Evolutionary conservation across 805 yeast genomes (phyloP), one percentile per base, ranked within the genome.

Genomic region (Ogataea corticis): DNA sequence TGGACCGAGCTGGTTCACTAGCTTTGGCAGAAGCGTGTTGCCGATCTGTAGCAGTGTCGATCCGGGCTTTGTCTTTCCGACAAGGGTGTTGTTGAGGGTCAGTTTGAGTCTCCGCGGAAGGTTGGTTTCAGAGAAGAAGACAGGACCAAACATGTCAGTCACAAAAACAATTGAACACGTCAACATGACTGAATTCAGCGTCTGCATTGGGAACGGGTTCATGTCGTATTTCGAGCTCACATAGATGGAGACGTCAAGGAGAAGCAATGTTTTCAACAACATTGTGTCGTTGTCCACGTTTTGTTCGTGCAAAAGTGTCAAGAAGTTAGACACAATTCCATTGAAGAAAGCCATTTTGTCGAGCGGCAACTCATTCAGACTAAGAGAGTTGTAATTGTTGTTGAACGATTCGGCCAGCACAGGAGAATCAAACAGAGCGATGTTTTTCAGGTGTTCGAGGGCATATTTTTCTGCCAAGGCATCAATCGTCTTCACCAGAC

Each of bases 31-130:
- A 9, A 65, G 28, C 17, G 46, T 55, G 45, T 64, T 61, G 13
- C 62, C 66, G 4, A 64, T 41, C 16, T 55, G 62, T 3, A 66
- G 45, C 7, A 65, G 45, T 15, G 58, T 56, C 9, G 67, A 57
- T 3, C 70, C 70, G 9, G 69, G 67, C 48, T 61, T 62, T 9
- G 49, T 45, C 36, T 62, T 66, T 14, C 69, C 69, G 9, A 55
- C 50, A 4, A 65, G 46, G 6, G 44, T 47, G 45, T 62, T 61
- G 30, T 52, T 42, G 6, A 52, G 46, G 0, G 68, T 59, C 5
- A 66, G 40, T 7, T 45, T 43, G 12, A 53, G 34, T 30, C 61
- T 28, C 46, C 69, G 54, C 1, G 37, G 25, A 2, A 13, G 10
- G 11, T 43, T 39, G 21, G 38, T 10, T 1, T 36, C 10, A n/a